These are phyloP conservation scores for Diaporthe citri DNA, from an alignment of 2,329 filamentous ascomycete genomes.

Conservation along the genomic window DNA sequence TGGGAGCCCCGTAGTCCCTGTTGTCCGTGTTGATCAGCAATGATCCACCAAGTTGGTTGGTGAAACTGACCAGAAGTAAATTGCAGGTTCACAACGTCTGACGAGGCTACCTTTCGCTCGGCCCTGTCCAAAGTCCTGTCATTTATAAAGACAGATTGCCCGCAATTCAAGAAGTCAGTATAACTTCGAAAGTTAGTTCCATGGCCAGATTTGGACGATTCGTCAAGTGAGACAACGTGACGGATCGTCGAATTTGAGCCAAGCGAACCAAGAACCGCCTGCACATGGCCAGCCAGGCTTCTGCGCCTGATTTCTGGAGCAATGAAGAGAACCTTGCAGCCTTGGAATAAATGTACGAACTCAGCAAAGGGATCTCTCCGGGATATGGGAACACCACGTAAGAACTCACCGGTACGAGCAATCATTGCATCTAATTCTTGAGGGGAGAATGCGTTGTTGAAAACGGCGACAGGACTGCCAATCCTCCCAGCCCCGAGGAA, in stretches of 20 bases:
- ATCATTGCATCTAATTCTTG: background rate
- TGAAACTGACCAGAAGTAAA: background rate
- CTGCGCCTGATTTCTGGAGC: background rate
- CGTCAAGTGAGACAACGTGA: background rate
- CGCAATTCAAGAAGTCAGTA: background rate
- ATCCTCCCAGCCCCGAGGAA: background rate
- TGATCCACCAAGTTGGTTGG: background rate
- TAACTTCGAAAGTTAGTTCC: background rate
- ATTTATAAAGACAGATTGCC: background rate
- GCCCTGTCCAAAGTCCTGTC: background rate
- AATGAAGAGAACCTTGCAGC: background rate
- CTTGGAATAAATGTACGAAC: background rate
- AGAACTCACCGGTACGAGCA: background rate
- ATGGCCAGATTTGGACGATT: background rate
- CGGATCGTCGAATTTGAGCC: background rate
- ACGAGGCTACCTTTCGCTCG: background rate
- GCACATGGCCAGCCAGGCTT: background rate
- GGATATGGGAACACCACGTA: background rate
- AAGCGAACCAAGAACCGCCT: background rate
- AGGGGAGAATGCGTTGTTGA: background rate
- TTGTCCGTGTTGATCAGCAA: background rate
- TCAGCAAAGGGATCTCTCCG: background rate
- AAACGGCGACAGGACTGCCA: background rate
- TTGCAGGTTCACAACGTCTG: background rate
- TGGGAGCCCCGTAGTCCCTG: background rate